These are phyloP conservation scores for Cucurbitaria berberidis DNA, from an alignment of 2,329 filamentous ascomycete genomes.

Conservation along the genomic window DNA sequence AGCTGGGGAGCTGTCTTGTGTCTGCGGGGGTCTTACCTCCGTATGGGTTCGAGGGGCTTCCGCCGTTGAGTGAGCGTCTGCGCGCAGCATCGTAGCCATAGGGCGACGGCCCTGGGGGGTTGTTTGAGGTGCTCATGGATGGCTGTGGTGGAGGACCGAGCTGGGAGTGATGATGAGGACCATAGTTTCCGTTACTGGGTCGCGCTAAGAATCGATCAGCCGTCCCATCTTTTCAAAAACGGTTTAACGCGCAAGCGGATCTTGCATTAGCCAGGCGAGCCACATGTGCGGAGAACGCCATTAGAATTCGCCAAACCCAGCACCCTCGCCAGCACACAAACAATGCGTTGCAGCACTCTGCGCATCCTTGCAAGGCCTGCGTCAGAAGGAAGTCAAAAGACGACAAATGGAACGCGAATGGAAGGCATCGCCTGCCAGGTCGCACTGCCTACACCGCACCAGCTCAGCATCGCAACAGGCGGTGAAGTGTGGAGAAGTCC, in stretches of 20 bases:
- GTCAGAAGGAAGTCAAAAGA: background rate
- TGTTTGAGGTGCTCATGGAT: slow-evolving; percentile 43
- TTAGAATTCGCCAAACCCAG: slow-evolving; percentile 23
- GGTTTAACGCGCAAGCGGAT: slow-evolving; percentile 17
- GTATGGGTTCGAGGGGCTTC: slow-evolving; percentile 42
- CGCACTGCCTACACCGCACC: slow-evolving; percentile 1
- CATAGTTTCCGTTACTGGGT: slow-evolving; percentile 34
- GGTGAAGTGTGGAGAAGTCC: slow-evolving; percentile 23
- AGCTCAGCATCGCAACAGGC: slow-evolving; percentile 16
- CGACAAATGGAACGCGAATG: background rate
- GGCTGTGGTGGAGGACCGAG: slow-evolving; percentile 42
- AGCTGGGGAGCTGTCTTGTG: slow-evolving; percentile 13
- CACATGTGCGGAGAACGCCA: slow-evolving; percentile 34
- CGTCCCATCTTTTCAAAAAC: slow-evolving; percentile 19
- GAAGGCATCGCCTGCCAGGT: slow-evolving; percentile 2
- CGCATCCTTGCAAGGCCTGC: background rate
- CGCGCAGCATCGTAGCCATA: slow-evolving; percentile 53
- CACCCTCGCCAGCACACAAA: slow-evolving; percentile 13
- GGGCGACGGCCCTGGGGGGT: slow-evolving; percentile 44
- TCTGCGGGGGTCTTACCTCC: slow-evolving; percentile 40
- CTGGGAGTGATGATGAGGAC: slow-evolving; percentile 35
- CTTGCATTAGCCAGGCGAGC: slow-evolving; percentile 35
- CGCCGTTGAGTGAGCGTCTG: slow-evolving; percentile 52
- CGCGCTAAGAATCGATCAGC: slow-evolving; percentile 38
- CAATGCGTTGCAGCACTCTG: slow-evolving; percentile 11